Evolutionary conservation across 768 basidiomycete species (phyloP).

Genomic region (Pulveroboletus sp.): DNA sequence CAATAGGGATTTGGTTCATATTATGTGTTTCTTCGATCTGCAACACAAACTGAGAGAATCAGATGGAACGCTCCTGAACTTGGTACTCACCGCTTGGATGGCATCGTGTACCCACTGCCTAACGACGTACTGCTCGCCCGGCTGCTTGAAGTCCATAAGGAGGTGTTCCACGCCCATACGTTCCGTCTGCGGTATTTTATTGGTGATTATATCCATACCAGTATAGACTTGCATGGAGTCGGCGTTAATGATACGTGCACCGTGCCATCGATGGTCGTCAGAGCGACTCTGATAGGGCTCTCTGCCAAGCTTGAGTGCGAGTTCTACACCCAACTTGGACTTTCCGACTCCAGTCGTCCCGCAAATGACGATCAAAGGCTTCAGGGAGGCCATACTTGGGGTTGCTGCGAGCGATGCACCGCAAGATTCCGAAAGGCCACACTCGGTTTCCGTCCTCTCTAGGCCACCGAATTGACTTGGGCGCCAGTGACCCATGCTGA

Average conservation of each 20-base stretch:
- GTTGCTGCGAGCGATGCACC: not conserved
- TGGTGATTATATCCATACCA: constrained; percentile 90
- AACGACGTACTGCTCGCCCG: constrained; percentile 83
- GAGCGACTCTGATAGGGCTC: constrained; percentile 11
- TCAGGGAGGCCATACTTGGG: constrained; percentile 32
- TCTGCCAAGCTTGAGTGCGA: constrained; percentile 59
- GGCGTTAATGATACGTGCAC: constrained; percentile 84
- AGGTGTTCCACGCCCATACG: constrained; percentile 80
- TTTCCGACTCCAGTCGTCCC: constrained; percentile 97
- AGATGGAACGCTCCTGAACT: not conserved
- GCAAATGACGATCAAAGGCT: constrained; percentile 77
- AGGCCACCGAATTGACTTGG: too few species aligned
- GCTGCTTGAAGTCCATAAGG: constrained; percentile 82
- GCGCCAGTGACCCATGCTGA: too few species aligned
- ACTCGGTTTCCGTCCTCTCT: too few species aligned
- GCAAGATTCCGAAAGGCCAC: not conserved
- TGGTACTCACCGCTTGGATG: constrained; percentile 55
- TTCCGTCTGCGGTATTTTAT: constrained; percentile 80
- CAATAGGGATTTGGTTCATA: constrained; percentile 67
- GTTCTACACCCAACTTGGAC: constrained; percentile 83
- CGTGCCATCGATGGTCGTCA: constrained; percentile 41
- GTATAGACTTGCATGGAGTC: constrained; percentile 97
- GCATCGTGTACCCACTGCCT: constrained; percentile 88
- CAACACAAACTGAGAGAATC: not conserved
- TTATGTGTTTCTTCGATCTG: constrained; percentile 75